A percentile compares a stretch with the other conserved stretches of the same genome.
These are phyloP conservation scores for Penicillium brevicompactum DNA, from an alignment of 2,329 filamentous ascomycete species.

Conservation along the genomic window DNA sequence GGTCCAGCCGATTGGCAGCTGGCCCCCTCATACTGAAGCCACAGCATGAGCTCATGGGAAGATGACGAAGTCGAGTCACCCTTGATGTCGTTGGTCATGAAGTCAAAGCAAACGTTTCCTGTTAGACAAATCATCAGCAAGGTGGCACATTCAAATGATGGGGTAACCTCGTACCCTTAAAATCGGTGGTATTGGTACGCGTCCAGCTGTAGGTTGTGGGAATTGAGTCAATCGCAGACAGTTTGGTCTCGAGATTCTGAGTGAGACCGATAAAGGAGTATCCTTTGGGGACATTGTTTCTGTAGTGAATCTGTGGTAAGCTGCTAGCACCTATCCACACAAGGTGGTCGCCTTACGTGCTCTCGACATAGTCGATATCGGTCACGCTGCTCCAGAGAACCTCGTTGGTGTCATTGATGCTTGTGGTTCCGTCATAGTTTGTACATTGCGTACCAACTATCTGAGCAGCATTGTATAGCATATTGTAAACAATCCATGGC, in stretches of 20 bases:
- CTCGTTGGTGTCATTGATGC: conserved; percentile 33
- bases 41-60: conserved; percentile 50
- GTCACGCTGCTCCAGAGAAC: conserved; percentile 45
- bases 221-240: conserved; percentile 44
- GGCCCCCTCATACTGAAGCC: conserved; percentile 50
- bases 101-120: conserved; percentile 47
- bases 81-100: conserved; percentile 48
- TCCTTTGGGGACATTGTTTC: conserved; percentile 45
- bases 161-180: conserved; percentile 37
- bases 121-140: not conserved
- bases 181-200: conserved; percentile 43
- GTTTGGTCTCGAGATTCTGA: conserved; percentile 43
- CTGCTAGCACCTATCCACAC: conserved; percentile 2
- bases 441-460: conserved; percentile 47
- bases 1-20: conserved; percentile 48
- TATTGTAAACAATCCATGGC: conserved; percentile 50
- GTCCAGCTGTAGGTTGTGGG: conserved; percentile 46
- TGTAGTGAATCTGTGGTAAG: conserved; percentile 1
- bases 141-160: not conserved
- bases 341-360: conserved; percentile 4
- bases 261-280: conserved; percentile 51
- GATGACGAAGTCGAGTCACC: conserved; percentile 45
- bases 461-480: conserved; percentile 47
- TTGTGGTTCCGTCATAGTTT: conserved; percentile 37
- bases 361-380: conserved; percentile 40